phyloP scores from a whole-genome alignment of 1,284 basidiomycete genomes.

The Omphalotus olearius region DNA sequence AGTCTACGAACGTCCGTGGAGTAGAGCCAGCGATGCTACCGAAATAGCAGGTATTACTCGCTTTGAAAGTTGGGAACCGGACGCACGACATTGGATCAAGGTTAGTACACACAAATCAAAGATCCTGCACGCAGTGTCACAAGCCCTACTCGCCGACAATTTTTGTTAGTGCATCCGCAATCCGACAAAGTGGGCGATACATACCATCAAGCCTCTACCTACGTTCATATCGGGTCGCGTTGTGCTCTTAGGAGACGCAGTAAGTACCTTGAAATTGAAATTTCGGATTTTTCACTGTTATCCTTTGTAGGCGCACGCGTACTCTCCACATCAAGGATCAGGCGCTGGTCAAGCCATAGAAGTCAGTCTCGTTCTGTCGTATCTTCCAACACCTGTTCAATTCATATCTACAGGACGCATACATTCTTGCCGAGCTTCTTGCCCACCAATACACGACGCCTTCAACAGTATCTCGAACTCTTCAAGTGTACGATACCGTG shows the following conservation, averaged over 20 bases:
- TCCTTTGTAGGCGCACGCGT: constrained; percentile 41
- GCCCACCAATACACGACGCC: constrained; percentile 33
- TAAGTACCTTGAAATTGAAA: constrained; percentile 13
- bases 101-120: constrained; percentile 11
- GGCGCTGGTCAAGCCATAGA: constrained; percentile 57
- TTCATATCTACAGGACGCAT: constrained; percentile 29
- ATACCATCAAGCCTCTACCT: constrained; percentile 36
- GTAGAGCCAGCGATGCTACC: constrained; percentile 23
- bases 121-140: no score
- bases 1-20: constrained; percentile 26
- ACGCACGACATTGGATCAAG: constrained; percentile 23
- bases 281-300: not conserved
- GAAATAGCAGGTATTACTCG: constrained; percentile 20
- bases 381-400: constrained; percentile 12
- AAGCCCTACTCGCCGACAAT: not conserved
- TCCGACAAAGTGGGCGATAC: constrained; percentile 46
- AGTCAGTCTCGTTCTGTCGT: constrained; percentile 25
- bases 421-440: constrained; percentile 38
- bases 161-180: constrained; percentile 31
- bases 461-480: constrained; percentile 29
- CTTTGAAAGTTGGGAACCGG: constrained; percentile 26
- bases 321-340: constrained; percentile 51
- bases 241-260: constrained; percentile 48
- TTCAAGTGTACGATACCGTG: constrained; percentile 37
- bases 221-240: constrained; percentile 36